Evolutionary conservation across 768 basidiomycete species (phyloP).

Genomic region (Dendrothele bispora): DNA sequence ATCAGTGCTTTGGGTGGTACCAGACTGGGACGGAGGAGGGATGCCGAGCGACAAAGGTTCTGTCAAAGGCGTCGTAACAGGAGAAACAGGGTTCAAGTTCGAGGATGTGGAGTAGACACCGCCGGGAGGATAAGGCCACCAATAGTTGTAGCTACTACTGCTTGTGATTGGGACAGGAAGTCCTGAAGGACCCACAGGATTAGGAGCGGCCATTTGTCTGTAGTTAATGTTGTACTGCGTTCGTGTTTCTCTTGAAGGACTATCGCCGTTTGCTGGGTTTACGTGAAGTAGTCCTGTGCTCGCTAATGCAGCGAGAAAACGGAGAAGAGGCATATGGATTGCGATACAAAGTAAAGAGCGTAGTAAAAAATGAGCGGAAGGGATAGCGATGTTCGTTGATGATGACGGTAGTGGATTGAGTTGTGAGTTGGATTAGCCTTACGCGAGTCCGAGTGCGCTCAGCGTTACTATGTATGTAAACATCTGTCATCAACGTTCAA

Average conservation of each 20-base stretch:
- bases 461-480: too few species aligned
- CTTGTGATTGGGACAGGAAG: not conserved
- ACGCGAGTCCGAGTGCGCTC: too few species aligned
- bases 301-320: not conserved
- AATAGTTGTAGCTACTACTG: conserved; percentile 16
- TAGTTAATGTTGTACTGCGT: conserved; percentile 6
- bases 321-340: too few species aligned
- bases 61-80: not conserved
- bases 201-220: conserved; percentile 1
- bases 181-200: not conserved
- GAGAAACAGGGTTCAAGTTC: not conserved
- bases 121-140: conserved; percentile 37
- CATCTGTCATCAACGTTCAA: too few species aligned
- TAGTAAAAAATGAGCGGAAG: too few species aligned
- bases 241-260: not conserved
- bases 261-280: too few species aligned
- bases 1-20: not conserved
- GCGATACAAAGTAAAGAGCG: too few species aligned
- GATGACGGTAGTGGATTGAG: too few species aligned
- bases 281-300: too few species aligned
- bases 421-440: too few species aligned
- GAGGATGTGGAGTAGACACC: conserved; percentile 17
- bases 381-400: too few species aligned
- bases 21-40: not conserved
- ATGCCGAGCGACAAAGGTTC: not conserved